Evolutionary conservation across 495 filamentous ascomycete genomes (phyloP).

Genomic region (Saxispiralis lemnorum): DNA sequence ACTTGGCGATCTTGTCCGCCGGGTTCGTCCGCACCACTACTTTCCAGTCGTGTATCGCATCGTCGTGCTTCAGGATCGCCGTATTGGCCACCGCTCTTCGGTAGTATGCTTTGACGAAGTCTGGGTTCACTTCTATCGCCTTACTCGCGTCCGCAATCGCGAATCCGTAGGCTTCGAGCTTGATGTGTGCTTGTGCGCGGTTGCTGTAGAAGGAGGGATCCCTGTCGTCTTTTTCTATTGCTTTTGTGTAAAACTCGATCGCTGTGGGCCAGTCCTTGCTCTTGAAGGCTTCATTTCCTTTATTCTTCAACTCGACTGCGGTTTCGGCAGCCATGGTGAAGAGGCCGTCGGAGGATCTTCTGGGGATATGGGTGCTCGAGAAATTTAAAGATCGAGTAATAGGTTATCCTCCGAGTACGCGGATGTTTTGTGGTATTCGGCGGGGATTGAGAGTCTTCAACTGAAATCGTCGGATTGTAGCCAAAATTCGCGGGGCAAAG

Average conservation of each 20-base stretch:
- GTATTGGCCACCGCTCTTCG: constrained; percentile 78
- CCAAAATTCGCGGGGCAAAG: neutral
- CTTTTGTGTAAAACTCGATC: constrained; percentile 71
- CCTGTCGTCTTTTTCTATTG: constrained; percentile 68
- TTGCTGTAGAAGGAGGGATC: constrained; percentile 88
- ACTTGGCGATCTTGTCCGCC: constrained; percentile 69
- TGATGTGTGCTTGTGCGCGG: constrained; percentile 87
- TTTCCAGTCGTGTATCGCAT: constrained; percentile 83
- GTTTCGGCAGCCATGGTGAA: constrained; percentile 31
- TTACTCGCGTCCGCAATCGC: constrained; percentile 85
- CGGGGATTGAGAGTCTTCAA: no score
- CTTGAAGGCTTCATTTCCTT: constrained; percentile 86
- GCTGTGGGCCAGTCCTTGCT: constrained; percentile 74
- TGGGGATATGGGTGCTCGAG: no score
- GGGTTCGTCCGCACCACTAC: constrained; percentile 75
- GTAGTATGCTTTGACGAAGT: constrained; percentile 89
- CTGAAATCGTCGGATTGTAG: neutral
- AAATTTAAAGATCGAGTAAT: no score
- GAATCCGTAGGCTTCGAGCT: constrained; percentile 84
- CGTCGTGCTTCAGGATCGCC: constrained; percentile 70
- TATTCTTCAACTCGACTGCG: constrained; percentile 69
- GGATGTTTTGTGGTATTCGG: no score
- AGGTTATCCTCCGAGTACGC: no score
- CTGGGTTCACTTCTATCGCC: constrained; percentile 78
- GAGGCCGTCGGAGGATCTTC: no score